Evolutionary conservation across 208 protist genomes (phyloP).

Genomic region (Leishmania turanica): DNA sequence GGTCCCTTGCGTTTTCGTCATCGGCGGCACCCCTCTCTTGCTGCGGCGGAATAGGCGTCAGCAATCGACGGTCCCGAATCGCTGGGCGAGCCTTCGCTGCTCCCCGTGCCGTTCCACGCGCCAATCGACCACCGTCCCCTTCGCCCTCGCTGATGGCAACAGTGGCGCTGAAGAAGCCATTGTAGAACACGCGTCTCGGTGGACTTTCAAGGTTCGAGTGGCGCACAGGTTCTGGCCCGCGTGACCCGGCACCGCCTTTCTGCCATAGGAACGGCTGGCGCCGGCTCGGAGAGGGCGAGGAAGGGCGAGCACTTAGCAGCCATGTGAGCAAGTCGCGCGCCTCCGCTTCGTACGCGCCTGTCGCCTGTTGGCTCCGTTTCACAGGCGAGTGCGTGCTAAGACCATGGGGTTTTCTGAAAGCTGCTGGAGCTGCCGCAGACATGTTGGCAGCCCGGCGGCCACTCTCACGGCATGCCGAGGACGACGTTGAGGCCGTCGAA

Average conservation of each 20-base stretch:
- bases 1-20: neutral
- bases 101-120: no score
- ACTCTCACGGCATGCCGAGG: neutral
- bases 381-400: neutral
- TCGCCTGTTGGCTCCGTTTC: neutral
- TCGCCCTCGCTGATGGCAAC: neutral
- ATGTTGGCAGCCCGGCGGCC: neutral
- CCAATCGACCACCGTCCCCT: neutral
- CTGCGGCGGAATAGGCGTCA: conserved; percentile 6
- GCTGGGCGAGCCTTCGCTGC: neutral
- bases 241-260: neutral
- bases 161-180: conserved; percentile 4
- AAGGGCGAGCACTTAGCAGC: neutral
- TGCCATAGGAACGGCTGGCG: neutral
- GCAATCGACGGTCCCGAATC: neutral
- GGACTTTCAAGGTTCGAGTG: neutral
- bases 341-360: neutral
- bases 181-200: conserved; percentile 10
- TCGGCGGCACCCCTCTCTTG: neutral
- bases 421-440: neutral
- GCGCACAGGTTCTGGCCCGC: neutral
- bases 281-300: neutral
- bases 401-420: neutral
- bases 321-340: conserved; percentile 10
- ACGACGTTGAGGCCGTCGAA: neutral